Base-by-base conservation (phyloP, 305 asterid species). In the Fraxinus greggii region DNA sequence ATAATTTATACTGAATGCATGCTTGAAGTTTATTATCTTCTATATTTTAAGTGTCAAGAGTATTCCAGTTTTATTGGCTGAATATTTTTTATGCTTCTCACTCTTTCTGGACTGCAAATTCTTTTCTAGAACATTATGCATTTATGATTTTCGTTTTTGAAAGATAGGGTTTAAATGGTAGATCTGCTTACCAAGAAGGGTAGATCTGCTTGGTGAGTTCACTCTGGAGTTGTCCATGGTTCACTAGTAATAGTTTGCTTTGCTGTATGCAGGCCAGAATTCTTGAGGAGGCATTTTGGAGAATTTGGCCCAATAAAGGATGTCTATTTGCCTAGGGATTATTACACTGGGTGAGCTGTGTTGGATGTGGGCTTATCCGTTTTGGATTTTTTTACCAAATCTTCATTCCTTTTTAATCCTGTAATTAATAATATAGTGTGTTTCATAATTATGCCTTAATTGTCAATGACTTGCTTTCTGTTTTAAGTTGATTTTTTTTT, bases 301-400 rank as follows among this genome's bases (percentile, higher is more conserved):
- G 96, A 94, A 31, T 95, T 94, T 90, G 99, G 99, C 31, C 97
- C 92, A 9, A 59, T 94, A 32, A 95, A 95, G 88, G 99, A 95
- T 56, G 80, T 94, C 70, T 95, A 95, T 84, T 86, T 95, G 85
- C 99, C 99, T 19, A 86, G 95, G 89, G 99, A 95, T 86, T 95
- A 95, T 74, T 88, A 95, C 88, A 90, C 98, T 80, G 97, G 98
- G 99, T 95, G 93, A 95, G 98, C 88, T 82, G 88, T 45, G 76
- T 33, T 80, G 28, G 79, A 21, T 5, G 26, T 6, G 5, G 69
- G 13, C 6, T 59, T 51, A 4, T 2, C 23, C 8, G 19, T 36
- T 26, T 23, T 40, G 63, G 15, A 36, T 13, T 38, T 33, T 42
- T 7, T 51, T 17, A 40, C 17, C n/a, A 9, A 36, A 15, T 21